A percentile compares a stretch with the other conserved stretches of the same genome.
phyloP scores from a whole-genome alignment of 2,329 filamentous ascomycete genomes.

The Ramichloridium luteum region DNA sequence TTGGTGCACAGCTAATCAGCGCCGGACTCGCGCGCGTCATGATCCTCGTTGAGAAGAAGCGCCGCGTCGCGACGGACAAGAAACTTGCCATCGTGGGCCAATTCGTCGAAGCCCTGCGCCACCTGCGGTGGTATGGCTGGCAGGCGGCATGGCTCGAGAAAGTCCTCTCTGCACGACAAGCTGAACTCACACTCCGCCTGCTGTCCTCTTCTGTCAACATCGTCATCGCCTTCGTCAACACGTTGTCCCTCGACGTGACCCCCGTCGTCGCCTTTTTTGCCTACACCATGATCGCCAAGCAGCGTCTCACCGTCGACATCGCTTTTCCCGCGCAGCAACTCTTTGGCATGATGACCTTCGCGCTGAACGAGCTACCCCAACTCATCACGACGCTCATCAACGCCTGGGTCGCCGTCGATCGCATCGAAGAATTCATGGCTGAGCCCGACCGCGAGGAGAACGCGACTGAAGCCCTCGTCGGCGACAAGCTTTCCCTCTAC shows the following conservation, averaged over 20 bases:
- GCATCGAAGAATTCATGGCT: slow-evolving; percentile 75
- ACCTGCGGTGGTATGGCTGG: slow-evolving; percentile 74
- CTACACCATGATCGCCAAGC: slow-evolving; percentile 59
- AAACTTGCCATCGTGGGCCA: slow-evolving; percentile 72
- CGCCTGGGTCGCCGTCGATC: slow-evolving; percentile 66
- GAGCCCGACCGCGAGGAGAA: slow-evolving; percentile 57
- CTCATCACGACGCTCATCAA: slow-evolving; percentile 69
- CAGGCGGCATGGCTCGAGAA: slow-evolving; percentile 60
- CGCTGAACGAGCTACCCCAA: slow-evolving; percentile 60
- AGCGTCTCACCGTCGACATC: slow-evolving; percentile 61
- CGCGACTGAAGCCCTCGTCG: slow-evolving; percentile 24
- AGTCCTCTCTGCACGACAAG: slow-evolving; percentile 55
- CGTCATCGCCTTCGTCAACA: slow-evolving; percentile 56
- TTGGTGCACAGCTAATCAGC: slow-evolving; percentile 56
- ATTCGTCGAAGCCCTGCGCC: slow-evolving; percentile 75
- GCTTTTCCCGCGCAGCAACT: slow-evolving; percentile 79
- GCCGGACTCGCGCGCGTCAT: slow-evolving; percentile 53
- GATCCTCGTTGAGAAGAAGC: slow-evolving; percentile 55
- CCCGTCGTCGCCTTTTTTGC: slow-evolving; percentile 71
- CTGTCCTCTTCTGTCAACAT: slow-evolving; percentile 51
- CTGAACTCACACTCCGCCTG: slow-evolving; percentile 54
- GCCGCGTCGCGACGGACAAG: slow-evolving; percentile 62
- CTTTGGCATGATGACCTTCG: slow-evolving; percentile 62
- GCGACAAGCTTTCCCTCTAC: slow-evolving; percentile 37
- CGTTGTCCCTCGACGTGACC: slow-evolving; percentile 59